Conservation (phyloP, 768 basidiomycete species). For the Pleurotus tuber-regium region DNA sequence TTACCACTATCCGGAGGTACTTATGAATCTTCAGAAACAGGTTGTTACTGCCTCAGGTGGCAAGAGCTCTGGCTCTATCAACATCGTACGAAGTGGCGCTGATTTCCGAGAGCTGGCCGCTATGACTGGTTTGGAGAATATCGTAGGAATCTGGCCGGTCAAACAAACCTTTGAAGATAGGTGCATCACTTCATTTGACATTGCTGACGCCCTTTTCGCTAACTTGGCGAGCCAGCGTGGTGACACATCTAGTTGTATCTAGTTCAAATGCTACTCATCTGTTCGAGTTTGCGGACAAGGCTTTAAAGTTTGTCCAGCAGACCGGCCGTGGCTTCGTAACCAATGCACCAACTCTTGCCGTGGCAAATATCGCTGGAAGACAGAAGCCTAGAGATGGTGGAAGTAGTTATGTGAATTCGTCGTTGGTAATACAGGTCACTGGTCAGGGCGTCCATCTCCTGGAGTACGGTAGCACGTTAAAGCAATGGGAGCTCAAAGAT, state of each 20-base stretch:
- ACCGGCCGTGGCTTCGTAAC: slow-evolving; percentile 42
- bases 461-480: slow-evolving; percentile 47
- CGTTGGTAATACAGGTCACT: slow-evolving; percentile 74
- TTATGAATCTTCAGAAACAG: slow-evolving; percentile 48
- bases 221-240: slow-evolving; percentile 31
- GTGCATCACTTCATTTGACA: slow-evolving; percentile 33
- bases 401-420: slow-evolving; percentile 40
- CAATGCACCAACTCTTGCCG: slow-evolving; percentile 56
- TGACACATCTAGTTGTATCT: slow-evolving; percentile 60
- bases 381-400: slow-evolving; percentile 26
- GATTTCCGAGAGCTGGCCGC: slow-evolving; percentile 67
- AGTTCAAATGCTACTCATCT: slow-evolving; percentile 54
- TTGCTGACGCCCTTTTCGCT: too few species aligned
- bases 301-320: slow-evolving; percentile 36
- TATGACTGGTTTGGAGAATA: slow-evolving; percentile 52
- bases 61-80: slow-evolving; percentile 70
- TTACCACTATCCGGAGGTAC: background rate
- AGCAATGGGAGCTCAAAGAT: slow-evolving; percentile 26
- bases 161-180: slow-evolving; percentile 41
- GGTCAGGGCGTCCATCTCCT: slow-evolving; percentile 51
- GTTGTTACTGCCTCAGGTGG: slow-evolving; percentile 87
- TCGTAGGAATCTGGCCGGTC: slow-evolving; percentile 65
- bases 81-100: slow-evolving; percentile 78
- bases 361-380: slow-evolving; percentile 51
- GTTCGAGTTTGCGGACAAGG: slow-evolving; percentile 50